These are phyloP conservation scores for Ceratobasidium sp. DNA, from an alignment of 1,284 basidiomycete species.

Conservation along the genomic window DNA sequence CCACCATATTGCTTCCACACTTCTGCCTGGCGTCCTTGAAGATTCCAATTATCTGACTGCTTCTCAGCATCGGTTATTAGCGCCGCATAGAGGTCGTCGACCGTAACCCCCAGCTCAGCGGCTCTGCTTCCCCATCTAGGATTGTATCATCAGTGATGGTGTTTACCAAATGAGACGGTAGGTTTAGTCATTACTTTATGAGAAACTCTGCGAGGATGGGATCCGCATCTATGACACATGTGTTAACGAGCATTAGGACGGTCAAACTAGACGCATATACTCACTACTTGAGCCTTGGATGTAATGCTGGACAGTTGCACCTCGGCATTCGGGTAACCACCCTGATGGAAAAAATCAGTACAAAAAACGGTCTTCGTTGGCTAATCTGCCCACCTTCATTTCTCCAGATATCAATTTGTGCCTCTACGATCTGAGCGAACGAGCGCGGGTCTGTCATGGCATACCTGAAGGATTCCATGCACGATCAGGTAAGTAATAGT, in stretches of 20 bases:
- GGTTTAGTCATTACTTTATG: conserved; percentile 69
- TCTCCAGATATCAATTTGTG: conserved; percentile 74
- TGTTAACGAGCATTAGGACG: background rate
- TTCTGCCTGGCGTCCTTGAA: conserved; percentile 72
- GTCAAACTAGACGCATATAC: conserved; percentile 51
- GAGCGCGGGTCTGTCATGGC: conserved; percentile 70
- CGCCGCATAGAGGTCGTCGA: conserved; percentile 65
- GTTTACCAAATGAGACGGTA: background rate
- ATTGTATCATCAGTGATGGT: background rate
- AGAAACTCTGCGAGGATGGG: conserved; percentile 75
- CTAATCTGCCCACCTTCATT: conserved; percentile 65
- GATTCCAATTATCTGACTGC: conserved; percentile 71
- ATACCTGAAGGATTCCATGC: background rate
- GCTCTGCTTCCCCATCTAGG: conserved; percentile 58
- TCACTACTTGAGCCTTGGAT: conserved; percentile 75
- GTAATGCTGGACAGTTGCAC: conserved; percentile 63
- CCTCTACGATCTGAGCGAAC: conserved; percentile 70
- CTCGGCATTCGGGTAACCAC: conserved; percentile 74
- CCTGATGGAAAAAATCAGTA: conserved; percentile 55
- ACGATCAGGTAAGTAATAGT: background rate
- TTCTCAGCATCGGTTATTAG: conserved; percentile 71
- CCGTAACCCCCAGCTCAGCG: conserved; percentile 63
- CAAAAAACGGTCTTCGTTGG: background rate
- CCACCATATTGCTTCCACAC: conserved; percentile 68
- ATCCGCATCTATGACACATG: conserved; percentile 65